A percentile compares a stretch with the other conserved stretches of the same genome.
Conservation (phyloP, 768 basidiomycete species). For the Tulasnella sp. region DNA sequence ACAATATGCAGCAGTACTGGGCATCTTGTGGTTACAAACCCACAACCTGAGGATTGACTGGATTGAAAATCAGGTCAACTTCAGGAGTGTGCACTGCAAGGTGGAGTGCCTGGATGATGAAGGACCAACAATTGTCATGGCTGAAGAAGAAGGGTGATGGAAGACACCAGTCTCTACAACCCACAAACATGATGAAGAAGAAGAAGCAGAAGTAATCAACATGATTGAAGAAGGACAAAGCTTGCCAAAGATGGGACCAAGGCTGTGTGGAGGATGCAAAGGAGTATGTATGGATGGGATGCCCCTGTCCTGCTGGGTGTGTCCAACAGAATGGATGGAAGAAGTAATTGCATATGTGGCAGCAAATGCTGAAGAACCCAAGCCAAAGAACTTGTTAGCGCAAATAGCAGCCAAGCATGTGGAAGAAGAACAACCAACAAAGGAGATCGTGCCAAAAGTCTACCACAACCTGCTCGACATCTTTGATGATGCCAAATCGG, state of each 20-base stretch:
- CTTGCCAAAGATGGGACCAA: too few relatives aligned
- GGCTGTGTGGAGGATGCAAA: too few relatives aligned
- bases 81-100: neutral
- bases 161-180: too few relatives aligned
- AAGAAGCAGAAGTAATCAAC: too few relatives aligned
- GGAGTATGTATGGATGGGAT: too few relatives aligned
- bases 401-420: neutral
- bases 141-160: too few relatives aligned
- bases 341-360: too few relatives aligned
- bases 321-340: too few relatives aligned
- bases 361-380: neutral
- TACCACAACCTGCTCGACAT: constrained; percentile 27
- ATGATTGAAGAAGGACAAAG: too few relatives aligned
- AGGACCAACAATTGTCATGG: too few relatives aligned
- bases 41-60: neutral
- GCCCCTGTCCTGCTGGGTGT: too few relatives aligned
- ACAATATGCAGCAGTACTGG: neutral
- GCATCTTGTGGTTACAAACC: neutral
- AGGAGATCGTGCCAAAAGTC: constrained; percentile 23
- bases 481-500: constrained; percentile 24
- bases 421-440: neutral
- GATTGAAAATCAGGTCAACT: neutral
- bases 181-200: too few relatives aligned
- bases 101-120: neutral
- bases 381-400: neutral